These are phyloP conservation scores for Plasmodium malariae DNA, from an alignment of 169 alveolate species.

Conservation along the genomic window DNA sequence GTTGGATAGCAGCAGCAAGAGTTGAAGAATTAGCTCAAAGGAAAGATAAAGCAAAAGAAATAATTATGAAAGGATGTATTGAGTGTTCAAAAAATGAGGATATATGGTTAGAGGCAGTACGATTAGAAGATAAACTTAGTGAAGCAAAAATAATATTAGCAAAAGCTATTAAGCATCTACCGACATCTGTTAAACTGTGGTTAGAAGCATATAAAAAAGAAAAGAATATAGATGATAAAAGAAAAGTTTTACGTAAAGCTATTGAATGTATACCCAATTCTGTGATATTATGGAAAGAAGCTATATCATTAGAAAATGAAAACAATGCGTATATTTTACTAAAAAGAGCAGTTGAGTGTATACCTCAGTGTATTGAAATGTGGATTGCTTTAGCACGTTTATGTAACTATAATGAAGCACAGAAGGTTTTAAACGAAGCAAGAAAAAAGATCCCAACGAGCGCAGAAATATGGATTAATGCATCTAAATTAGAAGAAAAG, in stretches of 20 bases:
- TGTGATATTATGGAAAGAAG: constrained; percentile 98
- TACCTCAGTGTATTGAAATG: constrained; percentile 97
- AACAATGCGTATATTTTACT: constrained; percentile 95
- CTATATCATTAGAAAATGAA: constrained; percentile 95
- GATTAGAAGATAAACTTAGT: constrained; percentile 94
- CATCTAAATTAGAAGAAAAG: constrained; percentile 98
- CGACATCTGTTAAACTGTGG: constrained; percentile 96
- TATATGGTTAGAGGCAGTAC: constrained; percentile 99
- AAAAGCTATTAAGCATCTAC: constrained; percentile 91
- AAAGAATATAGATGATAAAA: constrained; percentile 89
- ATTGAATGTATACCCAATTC: constrained; percentile 97
- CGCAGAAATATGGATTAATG: constrained; percentile 96
- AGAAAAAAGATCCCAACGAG: constrained; percentile 96
- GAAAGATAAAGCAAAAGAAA: constrained; percentile 95
- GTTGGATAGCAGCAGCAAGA: constrained; percentile 99
- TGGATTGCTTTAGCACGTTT: constrained; percentile 99
- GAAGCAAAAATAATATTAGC: constrained; percentile 95
- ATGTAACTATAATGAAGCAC: constrained; percentile 97
- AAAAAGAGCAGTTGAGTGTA: constrained; percentile 98
- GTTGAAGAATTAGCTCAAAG: constrained; percentile 97
- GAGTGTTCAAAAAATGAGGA: constrained; percentile 98
- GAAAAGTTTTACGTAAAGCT: constrained; percentile 94
- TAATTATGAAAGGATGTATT: constrained; percentile 96
- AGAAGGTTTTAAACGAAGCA: constrained; percentile 97
- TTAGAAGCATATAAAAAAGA: constrained; percentile 96